A percentile compares a stretch with the other conserved stretches of the same genome.
These are phyloP conservation scores for Schizophyllum amplum DNA, from an alignment of 1,284 basidiomycete species.

Conservation along the genomic window DNA sequence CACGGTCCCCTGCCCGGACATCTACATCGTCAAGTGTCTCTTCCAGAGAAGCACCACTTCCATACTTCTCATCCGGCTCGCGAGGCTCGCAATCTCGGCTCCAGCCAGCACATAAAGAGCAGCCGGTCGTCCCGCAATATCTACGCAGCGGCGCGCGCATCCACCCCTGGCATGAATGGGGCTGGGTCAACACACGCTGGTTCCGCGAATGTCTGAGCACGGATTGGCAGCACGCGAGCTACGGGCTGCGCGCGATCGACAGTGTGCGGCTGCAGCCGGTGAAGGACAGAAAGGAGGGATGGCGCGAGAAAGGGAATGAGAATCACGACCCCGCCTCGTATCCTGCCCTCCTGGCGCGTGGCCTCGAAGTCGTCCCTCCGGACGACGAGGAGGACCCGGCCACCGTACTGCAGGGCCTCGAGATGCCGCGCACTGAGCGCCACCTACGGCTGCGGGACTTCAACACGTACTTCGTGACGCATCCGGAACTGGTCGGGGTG, in stretches of 20 bases:
- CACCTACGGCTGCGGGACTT: conserved; percentile 39
- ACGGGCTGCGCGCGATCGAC: conserved; percentile 39
- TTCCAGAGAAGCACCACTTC: no score
- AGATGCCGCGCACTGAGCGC: conserved; percentile 15
- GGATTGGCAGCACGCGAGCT: conserved; percentile 42
- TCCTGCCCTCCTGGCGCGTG: conserved; percentile 7
- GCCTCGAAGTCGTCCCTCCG: conserved; percentile 11
- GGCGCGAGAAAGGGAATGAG: background rate
- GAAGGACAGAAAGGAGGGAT: background rate
- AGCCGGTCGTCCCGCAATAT: background rate
- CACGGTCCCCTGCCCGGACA: no score
- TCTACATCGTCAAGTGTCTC: no score
- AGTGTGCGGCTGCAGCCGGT: conserved; percentile 14
- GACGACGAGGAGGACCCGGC: conserved; percentile 8
- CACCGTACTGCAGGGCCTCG: conserved; percentile 2
- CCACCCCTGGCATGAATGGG: conserved; percentile 39
- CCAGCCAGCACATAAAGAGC: no score
- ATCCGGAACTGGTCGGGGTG: conserved; percentile 1
- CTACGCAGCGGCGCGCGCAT: background rate
- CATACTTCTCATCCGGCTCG: no score
- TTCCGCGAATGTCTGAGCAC: conserved; percentile 36
- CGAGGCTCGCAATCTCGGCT: no score
- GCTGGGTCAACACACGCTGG: conserved; percentile 41
- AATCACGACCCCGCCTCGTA: no score
- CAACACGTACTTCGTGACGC: conserved; percentile 29